Evolutionary conservation across 805 yeast genomes (phyloP).

Genomic region (Candida alai): DNA sequence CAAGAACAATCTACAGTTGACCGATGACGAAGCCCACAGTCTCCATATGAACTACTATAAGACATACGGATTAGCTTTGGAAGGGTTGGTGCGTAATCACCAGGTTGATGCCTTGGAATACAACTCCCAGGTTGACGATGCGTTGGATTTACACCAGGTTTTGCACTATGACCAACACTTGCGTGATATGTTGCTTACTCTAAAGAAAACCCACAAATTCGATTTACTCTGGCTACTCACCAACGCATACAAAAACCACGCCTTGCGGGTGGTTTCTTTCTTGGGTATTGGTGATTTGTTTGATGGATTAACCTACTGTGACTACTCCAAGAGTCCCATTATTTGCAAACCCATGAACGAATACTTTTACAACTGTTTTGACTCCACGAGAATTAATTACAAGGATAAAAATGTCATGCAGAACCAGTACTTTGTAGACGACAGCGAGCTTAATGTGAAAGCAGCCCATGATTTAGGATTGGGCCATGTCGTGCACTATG

Average conservation of each 20-base stretch:
- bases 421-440: conserved; percentile 76
- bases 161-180: conserved; percentile 57
- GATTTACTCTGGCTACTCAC: conserved; percentile 88
- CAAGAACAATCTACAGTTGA: conserved; percentile 55
- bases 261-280: conserved; percentile 69
- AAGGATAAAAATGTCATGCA: conserved; percentile 30
- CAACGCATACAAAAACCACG: conserved; percentile 92
- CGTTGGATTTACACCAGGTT: conserved; percentile 80
- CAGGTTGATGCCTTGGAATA: conserved; percentile 85
- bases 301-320: conserved; percentile 93
- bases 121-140: conserved; percentile 85
- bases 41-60: conserved; percentile 75
- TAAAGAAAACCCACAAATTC: conserved; percentile 46
- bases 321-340: conserved; percentile 66
- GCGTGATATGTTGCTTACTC: conserved; percentile 46
- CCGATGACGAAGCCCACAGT: conserved; percentile 67
- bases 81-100: conserved; percentile 71
- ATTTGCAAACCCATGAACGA: conserved; percentile 85
- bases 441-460: conserved; percentile 71
- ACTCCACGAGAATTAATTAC: conserved; percentile 53
- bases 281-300: conserved; percentile 89
- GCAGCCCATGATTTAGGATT: conserved; percentile 74
- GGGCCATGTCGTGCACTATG: conserved; percentile 65
- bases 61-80: conserved; percentile 88
- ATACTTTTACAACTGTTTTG: conserved; percentile 63